Evolutionary conservation across 129 eudicot genomes (phyloP).

Genomic region (Apium graveolens): DNA sequence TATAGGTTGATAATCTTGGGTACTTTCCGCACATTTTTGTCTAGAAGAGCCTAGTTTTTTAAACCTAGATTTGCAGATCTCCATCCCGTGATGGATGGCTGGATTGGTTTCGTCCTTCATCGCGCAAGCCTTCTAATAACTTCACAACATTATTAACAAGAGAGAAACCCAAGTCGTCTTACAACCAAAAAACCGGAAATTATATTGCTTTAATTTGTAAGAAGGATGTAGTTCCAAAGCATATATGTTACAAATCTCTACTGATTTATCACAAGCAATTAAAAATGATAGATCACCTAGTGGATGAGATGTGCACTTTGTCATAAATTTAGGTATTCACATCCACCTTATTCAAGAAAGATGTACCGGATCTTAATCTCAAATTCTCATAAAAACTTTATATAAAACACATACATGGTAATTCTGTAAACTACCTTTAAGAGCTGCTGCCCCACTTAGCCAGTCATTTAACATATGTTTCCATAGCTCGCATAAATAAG

Average conservation of each 20-base stretch:
- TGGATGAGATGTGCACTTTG: no score
- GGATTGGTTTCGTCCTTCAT: conserved; percentile 21
- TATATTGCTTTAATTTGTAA: not conserved
- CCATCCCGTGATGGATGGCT: conserved; percentile 21
- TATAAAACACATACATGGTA: not conserved
- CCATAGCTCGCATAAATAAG: conserved; percentile 48
- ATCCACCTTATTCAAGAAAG: conserved; percentile 17
- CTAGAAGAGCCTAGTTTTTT: no score
- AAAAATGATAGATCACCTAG: no score
- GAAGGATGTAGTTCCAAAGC: no score
- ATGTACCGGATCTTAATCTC: not conserved
- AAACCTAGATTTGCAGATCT: not conserved
- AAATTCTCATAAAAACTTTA: not conserved
- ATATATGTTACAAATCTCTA: conserved; percentile 60
- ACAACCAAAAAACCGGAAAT: conserved; percentile 6
- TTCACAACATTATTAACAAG: conserved; percentile 17
- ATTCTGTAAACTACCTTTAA: conserved; percentile 29
- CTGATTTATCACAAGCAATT: conserved; percentile 34
- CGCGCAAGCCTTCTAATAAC: conserved; percentile 89
- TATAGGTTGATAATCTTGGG: no score
- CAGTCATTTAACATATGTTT: conserved; percentile 63
- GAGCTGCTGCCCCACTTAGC: conserved; percentile 36
- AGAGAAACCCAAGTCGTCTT: conserved; percentile 20
- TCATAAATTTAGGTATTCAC: no score
- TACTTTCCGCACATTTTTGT: no score